Evolutionary conservation across 768 basidiomycete species (phyloP).

Genomic region (Mycena chlorophos): DNA sequence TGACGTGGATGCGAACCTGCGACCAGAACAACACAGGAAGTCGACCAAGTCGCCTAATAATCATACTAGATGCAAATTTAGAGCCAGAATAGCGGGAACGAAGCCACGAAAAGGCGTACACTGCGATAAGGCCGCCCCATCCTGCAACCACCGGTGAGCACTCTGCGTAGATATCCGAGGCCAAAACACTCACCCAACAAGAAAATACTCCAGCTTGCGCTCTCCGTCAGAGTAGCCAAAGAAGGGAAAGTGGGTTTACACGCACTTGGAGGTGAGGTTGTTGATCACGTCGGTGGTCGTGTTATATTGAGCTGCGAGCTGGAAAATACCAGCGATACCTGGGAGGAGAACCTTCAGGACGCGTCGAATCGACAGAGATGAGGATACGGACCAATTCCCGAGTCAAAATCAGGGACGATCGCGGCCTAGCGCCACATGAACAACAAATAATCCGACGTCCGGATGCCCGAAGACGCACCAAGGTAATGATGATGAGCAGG

Average conservation of each 20-base stretch:
- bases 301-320: slow-evolving; percentile 51
- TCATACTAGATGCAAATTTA: slow-evolving; percentile 61
- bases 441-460: not conserved
- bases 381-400: slow-evolving; percentile 43
- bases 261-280: slow-evolving; percentile 52
- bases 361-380: not conserved
- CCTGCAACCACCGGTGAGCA: slow-evolving; percentile 12
- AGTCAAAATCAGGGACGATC: slow-evolving; percentile 62
- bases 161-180: not conserved
- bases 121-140: slow-evolving; percentile 9
- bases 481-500: slow-evolving; percentile 51
- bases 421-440: slow-evolving; percentile 36
- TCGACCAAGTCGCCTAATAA: slow-evolving; percentile 63
- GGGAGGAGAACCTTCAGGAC: not conserved
- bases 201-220: slow-evolving; percentile 67
- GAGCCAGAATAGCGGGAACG: slow-evolving; percentile 38
- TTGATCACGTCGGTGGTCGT: slow-evolving; percentile 55
- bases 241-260: not conserved
- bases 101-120: slow-evolving; percentile 1
- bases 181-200: slow-evolving; percentile 44
- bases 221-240: slow-evolving; percentile 1
- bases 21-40: slow-evolving; percentile 74
- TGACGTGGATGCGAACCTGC: slow-evolving; percentile 35
- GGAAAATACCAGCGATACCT: slow-evolving; percentile 59
- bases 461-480: slow-evolving; percentile 22